Conservation (phyloP, 129 eudicot species). For the Flaveria brownii region DNA sequence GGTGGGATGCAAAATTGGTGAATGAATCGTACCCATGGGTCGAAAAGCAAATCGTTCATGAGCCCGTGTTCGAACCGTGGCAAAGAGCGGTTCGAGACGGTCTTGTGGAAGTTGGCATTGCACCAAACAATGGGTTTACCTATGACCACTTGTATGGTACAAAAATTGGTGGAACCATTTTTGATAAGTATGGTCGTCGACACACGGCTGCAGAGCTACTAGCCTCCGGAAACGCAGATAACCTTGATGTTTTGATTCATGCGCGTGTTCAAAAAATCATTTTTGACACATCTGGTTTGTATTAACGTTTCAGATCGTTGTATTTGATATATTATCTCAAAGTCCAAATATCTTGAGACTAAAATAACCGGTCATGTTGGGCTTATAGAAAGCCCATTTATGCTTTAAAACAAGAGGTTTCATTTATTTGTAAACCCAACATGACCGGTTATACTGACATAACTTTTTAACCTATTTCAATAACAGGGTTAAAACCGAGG, state of each 20-base stretch:
- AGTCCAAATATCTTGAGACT: neutral
- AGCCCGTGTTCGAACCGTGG: constrained; percentile 67
- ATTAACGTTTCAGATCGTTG: neutral
- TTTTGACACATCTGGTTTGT: constrained; percentile 72
- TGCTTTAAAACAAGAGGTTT: neutral
- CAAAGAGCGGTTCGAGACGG: constrained; percentile 76
- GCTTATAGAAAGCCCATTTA: neutral
- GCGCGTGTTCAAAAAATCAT: constrained; percentile 76
- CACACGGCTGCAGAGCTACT: constrained; percentile 87
- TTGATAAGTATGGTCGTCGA: constrained; percentile 78
- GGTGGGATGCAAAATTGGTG: constrained; percentile 88
- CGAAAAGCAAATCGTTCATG: constrained; percentile 79
- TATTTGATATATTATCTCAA: neutral
- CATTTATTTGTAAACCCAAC: neutral
- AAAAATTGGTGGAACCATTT: constrained; percentile 92
- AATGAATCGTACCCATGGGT: constrained; percentile 91
- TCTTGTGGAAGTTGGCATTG: constrained; percentile 68
- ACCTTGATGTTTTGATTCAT: constrained; percentile 64
- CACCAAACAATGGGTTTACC: constrained; percentile 90
- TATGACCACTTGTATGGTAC: constrained; percentile 91
- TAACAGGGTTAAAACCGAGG: constrained; percentile 61
- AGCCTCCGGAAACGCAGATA: constrained; percentile 53
- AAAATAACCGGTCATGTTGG: neutral
- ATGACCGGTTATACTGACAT: neutral
- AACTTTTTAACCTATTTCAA: neutral